These are phyloP conservation scores for Proteromonas lacertae DNA, from an alignment of 352 stramenopile genomes.

Conservation along the genomic window DNA sequence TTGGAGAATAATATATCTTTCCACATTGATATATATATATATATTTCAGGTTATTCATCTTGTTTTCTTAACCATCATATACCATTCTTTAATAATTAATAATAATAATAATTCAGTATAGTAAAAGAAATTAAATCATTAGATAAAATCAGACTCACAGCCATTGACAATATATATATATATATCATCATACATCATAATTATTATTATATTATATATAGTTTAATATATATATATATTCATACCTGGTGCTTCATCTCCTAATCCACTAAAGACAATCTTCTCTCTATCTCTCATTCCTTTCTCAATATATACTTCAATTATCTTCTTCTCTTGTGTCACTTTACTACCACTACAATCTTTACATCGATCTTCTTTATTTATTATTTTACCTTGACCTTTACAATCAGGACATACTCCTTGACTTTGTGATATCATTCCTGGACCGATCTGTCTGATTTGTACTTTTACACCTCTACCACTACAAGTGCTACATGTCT, in stretches of 20 bases:
- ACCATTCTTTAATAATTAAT: too few relatives aligned
- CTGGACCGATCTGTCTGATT: slow-evolving; percentile 72
- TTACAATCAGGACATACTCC: slow-evolving; percentile 56
- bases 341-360: slow-evolving; percentile 62
- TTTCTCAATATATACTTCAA: slow-evolving; percentile 92
- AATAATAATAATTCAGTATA: too few relatives aligned
- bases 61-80: too few relatives aligned
- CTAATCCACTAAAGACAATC: slow-evolving; percentile 78
- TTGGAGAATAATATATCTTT: too few relatives aligned
- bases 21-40: too few relatives aligned
- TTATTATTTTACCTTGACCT: slow-evolving; percentile 63
- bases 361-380: slow-evolving; percentile 61
- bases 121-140: too few relatives aligned
- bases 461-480: slow-evolving; percentile 68
- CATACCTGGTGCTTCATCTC: slow-evolving; percentile 48
- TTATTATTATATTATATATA: too few relatives aligned
- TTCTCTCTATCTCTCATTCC: slow-evolving; percentile 82
- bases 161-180: slow-evolving; percentile 81
- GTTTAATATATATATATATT: too few relatives aligned
- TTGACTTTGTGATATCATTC: slow-evolving; percentile 94
- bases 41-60: too few relatives aligned
- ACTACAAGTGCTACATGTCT: slow-evolving; percentile 60
- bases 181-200: slow-evolving; percentile 75
- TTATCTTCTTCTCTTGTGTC: slow-evolving; percentile 75
- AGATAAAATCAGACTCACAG: slow-evolving; percentile 65